These are phyloP conservation scores for Nicotiana benthamiana DNA, from an alignment of 257 asterid genomes.

Conservation along the genomic window DNA sequence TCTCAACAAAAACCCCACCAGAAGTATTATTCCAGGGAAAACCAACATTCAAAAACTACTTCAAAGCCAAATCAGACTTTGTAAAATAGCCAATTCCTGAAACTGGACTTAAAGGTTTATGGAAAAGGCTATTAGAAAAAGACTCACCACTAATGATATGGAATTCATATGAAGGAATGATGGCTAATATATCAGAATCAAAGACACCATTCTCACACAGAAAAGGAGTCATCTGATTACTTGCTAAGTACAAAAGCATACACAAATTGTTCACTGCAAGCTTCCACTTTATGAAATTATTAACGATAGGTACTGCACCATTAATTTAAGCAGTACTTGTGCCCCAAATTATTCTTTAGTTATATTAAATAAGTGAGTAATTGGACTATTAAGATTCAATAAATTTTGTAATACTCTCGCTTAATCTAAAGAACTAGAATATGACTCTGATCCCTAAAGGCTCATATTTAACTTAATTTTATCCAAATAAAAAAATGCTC, in stretches of 20 bases:
- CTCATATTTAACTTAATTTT: neutral
- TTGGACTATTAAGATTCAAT: too few species aligned
- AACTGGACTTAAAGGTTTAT: conserved; percentile 3
- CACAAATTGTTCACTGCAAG: too few species aligned
- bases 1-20: neutral
- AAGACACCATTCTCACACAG: conserved; percentile 7
- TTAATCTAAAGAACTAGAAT: too few species aligned
- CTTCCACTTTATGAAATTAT: too few species aligned
- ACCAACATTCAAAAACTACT: neutral
- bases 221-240: neutral
- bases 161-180: conserved; percentile 9
- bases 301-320: too few species aligned
- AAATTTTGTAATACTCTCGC: too few species aligned
- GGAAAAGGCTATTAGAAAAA: neutral
- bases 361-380: too few species aligned
- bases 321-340: too few species aligned
- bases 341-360: too few species aligned
- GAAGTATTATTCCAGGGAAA: neutral
- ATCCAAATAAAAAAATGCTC: neutral
- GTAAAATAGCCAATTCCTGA: conserved; percentile 7
- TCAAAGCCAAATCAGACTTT: conserved; percentile 17
- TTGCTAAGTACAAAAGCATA: too few species aligned
- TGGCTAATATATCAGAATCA: conserved; percentile 9
- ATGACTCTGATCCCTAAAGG: too few species aligned
- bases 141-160: neutral